A percentile compares a stretch with the other conserved stretches of the same genome.
Conservation (phyloP, 2,329 filamentous ascomycete species). For the Pleochaeta shiraiana region DNA sequence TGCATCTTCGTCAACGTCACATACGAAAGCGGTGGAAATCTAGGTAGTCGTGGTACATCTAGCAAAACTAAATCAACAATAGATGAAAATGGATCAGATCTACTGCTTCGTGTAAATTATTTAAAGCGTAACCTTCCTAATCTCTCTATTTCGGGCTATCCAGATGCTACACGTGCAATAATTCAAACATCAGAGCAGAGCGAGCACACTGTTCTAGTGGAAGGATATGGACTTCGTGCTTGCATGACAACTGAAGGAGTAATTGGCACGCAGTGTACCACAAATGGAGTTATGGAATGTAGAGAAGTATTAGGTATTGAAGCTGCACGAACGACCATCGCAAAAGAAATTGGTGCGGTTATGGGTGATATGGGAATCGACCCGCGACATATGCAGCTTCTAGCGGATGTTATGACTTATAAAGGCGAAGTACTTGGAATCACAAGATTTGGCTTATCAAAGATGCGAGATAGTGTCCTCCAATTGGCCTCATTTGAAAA, state of each 20-base stretch:
- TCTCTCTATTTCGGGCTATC: slow-evolving; percentile 78
- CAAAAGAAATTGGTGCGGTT: slow-evolving; percentile 66
- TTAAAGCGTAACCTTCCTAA: slow-evolving; percentile 62
- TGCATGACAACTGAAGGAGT: slow-evolving; percentile 94
- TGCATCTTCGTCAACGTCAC: slow-evolving; percentile 51
- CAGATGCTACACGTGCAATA: slow-evolving; percentile 67
- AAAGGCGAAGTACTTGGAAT: slow-evolving; percentile 95
- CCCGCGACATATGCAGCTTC: slow-evolving; percentile 89
- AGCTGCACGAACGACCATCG: slow-evolving; percentile 75
- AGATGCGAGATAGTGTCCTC: slow-evolving; percentile 86
- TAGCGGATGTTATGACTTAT: slow-evolving; percentile 98
- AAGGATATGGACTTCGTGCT: slow-evolving; percentile 73
- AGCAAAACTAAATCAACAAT: slow-evolving; percentile 15
- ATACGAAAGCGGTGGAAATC: slow-evolving; percentile 28
- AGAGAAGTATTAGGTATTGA: slow-evolving; percentile 81
- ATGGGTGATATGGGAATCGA: slow-evolving; percentile 95
- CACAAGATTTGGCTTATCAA: slow-evolving; percentile 84
- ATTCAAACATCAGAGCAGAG: slow-evolving; percentile 58
- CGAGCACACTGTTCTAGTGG: slow-evolving; percentile 57
- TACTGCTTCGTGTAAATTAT: slow-evolving; percentile 62
- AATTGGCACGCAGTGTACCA: slow-evolving; percentile 47
- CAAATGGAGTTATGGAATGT: slow-evolving; percentile 84
- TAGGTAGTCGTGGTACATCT: slow-evolving; percentile 10
- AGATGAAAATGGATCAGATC: slow-evolving; percentile 34
- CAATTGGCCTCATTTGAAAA: slow-evolving; percentile 96